A percentile compares a stretch with the other conserved stretches of the same genome.
Conservation (phyloP, 371 early-diverging fungal species). For the Mortierella sp. region DNA sequence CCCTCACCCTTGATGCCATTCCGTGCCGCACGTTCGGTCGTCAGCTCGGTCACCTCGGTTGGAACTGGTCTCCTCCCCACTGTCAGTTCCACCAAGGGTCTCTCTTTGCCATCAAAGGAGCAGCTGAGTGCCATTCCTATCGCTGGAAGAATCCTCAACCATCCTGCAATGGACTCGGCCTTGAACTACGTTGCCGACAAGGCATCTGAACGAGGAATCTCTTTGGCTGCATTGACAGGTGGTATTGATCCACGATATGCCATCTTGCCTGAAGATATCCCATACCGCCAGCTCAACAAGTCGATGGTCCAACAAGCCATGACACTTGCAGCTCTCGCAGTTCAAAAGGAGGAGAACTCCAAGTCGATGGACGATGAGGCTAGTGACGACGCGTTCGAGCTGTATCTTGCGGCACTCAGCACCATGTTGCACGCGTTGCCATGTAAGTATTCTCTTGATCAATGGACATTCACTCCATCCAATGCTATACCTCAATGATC, state of each 20-base stretch:
- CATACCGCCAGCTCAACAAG: constrained; percentile 55
- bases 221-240: constrained; percentile 22
- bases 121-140: constrained; percentile 40
- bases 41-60: constrained; percentile 28
- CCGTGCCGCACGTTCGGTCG: constrained; percentile 36
- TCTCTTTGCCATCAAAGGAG: constrained; percentile 37
- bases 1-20: constrained; percentile 46
- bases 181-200: constrained; percentile 42
- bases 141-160: constrained; percentile 41
- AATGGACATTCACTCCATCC: too few species aligned
- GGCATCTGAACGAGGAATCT: constrained; percentile 40
- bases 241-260: constrained; percentile 19
- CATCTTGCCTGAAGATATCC: constrained; percentile 37
- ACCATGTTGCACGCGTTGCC: constrained; percentile 63
- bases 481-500: too few species aligned
- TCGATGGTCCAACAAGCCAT: constrained; percentile 59
- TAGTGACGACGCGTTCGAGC: constrained; percentile 61
- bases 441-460: constrained; percentile 43
- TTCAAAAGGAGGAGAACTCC: constrained; percentile 55
- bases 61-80: constrained; percentile 18
- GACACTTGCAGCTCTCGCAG: constrained; percentile 58
- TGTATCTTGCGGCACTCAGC: constrained; percentile 62
- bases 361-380: constrained; percentile 53
- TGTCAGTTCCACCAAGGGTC: too few species aligned
- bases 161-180: constrained; percentile 52